These are phyloP conservation scores for Populus tremula DNA, from an alignment of 345 rosid species.

Conservation along the genomic window DNA sequence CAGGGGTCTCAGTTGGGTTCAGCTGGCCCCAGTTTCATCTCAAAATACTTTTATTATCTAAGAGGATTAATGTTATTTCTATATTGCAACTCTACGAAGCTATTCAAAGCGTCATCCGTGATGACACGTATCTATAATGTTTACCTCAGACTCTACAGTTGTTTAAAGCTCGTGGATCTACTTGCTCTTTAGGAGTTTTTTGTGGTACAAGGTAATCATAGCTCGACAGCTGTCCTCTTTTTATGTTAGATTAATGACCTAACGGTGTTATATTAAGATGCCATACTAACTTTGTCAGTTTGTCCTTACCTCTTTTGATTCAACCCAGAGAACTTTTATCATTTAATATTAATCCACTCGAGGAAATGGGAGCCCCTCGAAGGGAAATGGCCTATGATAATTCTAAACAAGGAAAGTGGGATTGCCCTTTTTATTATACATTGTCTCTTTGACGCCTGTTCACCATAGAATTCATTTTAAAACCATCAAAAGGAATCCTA, in stretches of 20 bases:
- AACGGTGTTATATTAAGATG: background rate
- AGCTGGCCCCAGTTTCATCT: background rate
- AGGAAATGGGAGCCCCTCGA: slow-evolving; percentile 1
- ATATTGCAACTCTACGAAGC: background rate
- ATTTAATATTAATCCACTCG: slow-evolving; percentile 5
- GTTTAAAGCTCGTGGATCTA: background rate
- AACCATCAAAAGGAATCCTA: background rate
- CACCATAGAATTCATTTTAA: background rate
- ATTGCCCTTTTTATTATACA: background rate
- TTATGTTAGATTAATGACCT: background rate
- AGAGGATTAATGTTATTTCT: no score
- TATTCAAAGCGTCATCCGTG: background rate
- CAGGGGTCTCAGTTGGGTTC: background rate
- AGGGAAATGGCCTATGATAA: background rate
- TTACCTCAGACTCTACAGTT: background rate
- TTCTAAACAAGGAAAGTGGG: slow-evolving; percentile 6
- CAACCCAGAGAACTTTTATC: background rate
- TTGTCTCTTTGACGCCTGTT: background rate
- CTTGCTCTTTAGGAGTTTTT: background rate
- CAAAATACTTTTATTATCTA: background rate
- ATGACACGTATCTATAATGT: background rate
- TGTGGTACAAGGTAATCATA: background rate
- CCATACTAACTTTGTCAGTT: background rate
- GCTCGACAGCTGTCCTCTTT: background rate
- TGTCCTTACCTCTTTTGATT: slow-evolving; percentile 12